These are phyloP conservation scores for Dioszegia aurantiaca DNA, from an alignment of 768 basidiomycete genomes.

Conservation along the genomic window DNA sequence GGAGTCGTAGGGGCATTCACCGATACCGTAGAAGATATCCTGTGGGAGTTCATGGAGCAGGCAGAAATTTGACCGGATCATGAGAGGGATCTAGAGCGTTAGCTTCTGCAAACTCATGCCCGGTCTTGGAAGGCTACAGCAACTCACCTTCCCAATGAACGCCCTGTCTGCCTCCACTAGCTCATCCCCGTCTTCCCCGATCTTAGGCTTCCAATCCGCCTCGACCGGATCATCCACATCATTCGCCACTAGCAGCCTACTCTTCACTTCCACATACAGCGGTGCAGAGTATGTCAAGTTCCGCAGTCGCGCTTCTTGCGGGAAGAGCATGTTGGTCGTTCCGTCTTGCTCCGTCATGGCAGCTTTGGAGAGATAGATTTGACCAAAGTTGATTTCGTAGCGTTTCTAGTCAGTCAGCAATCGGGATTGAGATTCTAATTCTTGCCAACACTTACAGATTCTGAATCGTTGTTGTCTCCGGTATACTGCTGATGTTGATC, in stretches of 20 bases:
- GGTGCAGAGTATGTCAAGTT: slow-evolving; percentile 96
- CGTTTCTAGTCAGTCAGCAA: slow-evolving; percentile 53
- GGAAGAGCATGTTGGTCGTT: slow-evolving; percentile 86
- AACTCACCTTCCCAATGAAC: slow-evolving; percentile 62
- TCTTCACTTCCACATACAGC: slow-evolving; percentile 91
- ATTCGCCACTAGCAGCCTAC: slow-evolving; percentile 74
- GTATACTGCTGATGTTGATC: slow-evolving; percentile 97
- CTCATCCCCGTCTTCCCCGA: slow-evolving; percentile 40
- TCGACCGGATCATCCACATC: slow-evolving; percentile 69
- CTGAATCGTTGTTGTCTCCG: slow-evolving; percentile 63
- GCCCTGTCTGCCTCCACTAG: slow-evolving; percentile 62
- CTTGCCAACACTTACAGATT: slow-evolving; percentile 53
- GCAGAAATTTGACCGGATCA: slow-evolving; percentile 94
- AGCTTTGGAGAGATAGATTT: slow-evolving; percentile 93
- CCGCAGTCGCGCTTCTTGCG: slow-evolving; percentile 90
- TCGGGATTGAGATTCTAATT: no score
- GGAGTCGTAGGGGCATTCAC: slow-evolving; percentile 95
- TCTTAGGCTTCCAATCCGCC: slow-evolving; percentile 61
- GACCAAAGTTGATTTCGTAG: slow-evolving; percentile 95
- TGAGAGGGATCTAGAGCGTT: slow-evolving; percentile 81
- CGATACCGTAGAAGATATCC: slow-evolving; percentile 79
- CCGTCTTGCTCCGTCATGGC: slow-evolving; percentile 95
- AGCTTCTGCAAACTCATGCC: background rate
- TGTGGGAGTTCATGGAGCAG: slow-evolving; percentile 77
- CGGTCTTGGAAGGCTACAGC: background rate